Percentiles rank a stretch among this genome's conserved stretches.
Conservation (phyloP, 331 rosid species). For the Pyrus hybrid region DNA sequence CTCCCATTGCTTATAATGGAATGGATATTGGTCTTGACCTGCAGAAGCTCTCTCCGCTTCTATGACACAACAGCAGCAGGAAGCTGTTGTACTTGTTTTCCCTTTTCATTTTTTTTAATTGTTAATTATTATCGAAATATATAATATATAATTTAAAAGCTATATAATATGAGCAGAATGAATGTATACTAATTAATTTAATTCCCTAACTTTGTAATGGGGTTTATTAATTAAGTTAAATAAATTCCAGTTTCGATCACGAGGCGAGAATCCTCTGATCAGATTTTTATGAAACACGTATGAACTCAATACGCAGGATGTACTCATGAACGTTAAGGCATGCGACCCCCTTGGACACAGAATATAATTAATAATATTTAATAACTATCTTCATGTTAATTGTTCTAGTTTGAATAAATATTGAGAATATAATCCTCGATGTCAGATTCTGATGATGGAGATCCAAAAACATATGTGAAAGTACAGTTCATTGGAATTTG, state of each 20-base stretch:
- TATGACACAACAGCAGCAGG: slow-evolving; percentile 10
- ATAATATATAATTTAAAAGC: too few relatives aligned
- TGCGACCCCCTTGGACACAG: neutral
- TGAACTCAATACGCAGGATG: neutral
- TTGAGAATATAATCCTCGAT: neutral
- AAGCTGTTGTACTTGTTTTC: neutral
- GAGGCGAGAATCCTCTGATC: neutral
- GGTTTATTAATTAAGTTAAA: neutral
- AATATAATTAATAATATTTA: too few relatives aligned
- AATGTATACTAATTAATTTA: neutral
- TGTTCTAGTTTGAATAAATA: neutral
- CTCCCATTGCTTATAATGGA: slow-evolving; percentile 88
- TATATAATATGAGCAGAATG: neutral
- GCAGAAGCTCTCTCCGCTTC: slow-evolving; percentile 26
- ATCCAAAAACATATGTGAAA: neutral
- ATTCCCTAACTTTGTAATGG: slow-evolving; percentile 2
- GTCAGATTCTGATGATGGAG: neutral
- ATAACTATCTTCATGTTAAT: neutral
- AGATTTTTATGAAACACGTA: neutral
- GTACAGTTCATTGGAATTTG: neutral
- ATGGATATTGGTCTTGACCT: slow-evolving; percentile 40
- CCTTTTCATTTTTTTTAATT: neutral
- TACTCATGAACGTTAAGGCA: neutral
- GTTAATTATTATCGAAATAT: neutral
- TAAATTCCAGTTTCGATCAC: neutral